Evolutionary conservation across 2,329 filamentous ascomycete genomes (phyloP), one percentile per base, ranked within the genome.

Genomic region (Penicillium sp.): DNA sequence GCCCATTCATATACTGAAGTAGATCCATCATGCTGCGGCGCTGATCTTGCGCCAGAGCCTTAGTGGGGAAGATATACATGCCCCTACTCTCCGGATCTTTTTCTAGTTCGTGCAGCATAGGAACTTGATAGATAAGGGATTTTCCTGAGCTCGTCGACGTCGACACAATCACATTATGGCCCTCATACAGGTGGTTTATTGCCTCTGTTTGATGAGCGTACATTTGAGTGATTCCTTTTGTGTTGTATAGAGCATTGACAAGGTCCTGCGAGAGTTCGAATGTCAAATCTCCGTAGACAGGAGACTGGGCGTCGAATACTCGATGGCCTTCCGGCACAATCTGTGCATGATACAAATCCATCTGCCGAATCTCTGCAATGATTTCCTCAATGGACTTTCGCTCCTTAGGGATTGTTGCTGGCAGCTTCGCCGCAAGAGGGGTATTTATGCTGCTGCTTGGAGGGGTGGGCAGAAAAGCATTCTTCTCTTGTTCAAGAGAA

Each of bases 21-120:
- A 97, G 83, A 53, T 96, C 91, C 68, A 90, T 90, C 71, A 99
- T 79, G 65, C 92, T 96, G 65, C 92, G 84, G 66, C 88, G 87
- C 74, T 99, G 94, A 74, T 99, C 94, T 72, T 99, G 94, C 0
- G 94, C 93, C 17, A 99, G 78, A 1, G 94, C 94, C 76, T 99
- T 99, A 0, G 94, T 99, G 0, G 94, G 94, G 60, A 99, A 99
- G 36, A 99, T 96, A 72, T 97, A 97, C 87, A 99, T 91, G 2
- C 94, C 94, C 66, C 94, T 82, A 9, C 90, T 90, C 55, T 87
- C 81, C 2, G 75, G 78, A 67, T 97, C 89, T 52, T 85, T 80
- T 73, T 99, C 93, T 2, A 99, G 78, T 49, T 91, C 89, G 70
- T 96, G 87, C 12, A 99, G 78, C 44, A 99, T 91, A 0, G 94